Percentiles rank a stretch among this genome's conserved stretches.
Evolutionary conservation across 345 rosid genomes (phyloP).

Genomic region (Rhizophora mangle): DNA sequence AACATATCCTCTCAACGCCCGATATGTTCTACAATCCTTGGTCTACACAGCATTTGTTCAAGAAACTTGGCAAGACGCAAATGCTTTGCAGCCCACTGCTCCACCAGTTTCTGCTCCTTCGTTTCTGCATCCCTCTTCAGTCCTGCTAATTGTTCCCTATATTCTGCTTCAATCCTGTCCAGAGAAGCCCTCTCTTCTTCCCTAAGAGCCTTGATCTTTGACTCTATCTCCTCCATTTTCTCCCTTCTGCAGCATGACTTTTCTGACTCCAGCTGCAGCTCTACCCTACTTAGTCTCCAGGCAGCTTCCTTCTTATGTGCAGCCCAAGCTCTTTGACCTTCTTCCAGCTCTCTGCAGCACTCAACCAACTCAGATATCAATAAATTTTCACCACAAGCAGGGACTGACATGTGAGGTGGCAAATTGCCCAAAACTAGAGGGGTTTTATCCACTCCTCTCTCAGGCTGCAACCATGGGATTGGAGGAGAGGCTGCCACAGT

Average conservation of each 20-base stretch:
- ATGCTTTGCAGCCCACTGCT: conserved; percentile 81
- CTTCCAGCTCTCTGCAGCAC: conserved; percentile 89
- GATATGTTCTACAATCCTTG: conserved; percentile 41
- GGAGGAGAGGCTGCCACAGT: conserved; percentile 64
- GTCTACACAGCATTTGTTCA: conserved; percentile 68
- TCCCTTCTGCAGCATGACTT: conserved; percentile 69
- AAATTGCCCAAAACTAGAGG: conserved; percentile 51
- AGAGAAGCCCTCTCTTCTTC: conserved; percentile 72
- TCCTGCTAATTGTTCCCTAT: conserved; percentile 63
- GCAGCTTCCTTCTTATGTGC: conserved; percentile 92
- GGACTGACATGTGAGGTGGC: conserved; percentile 37
- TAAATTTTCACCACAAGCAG: conserved; percentile 51
- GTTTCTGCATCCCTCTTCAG: conserved; percentile 77
- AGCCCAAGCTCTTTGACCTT: conserved; percentile 77
- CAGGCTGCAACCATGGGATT: conserved; percentile 85
- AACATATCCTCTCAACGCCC: conserved; percentile 30
- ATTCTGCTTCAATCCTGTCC: conserved; percentile 79
- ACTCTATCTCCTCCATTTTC: conserved; percentile 85
- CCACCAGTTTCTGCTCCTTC: conserved; percentile 85
- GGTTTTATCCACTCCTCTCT: conserved; percentile 45
- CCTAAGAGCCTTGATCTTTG: conserved; percentile 74
- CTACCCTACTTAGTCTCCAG: conserved; percentile 89
- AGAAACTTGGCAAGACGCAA: conserved; percentile 65
- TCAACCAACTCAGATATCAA: conserved; percentile 69
- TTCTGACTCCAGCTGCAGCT: conserved; percentile 91